Percentiles rank a stretch among this genome's conserved stretches.
phyloP scores from a whole-genome alignment of 2,329 filamentous ascomycete species.

The Fusarium duplospermum region DNA sequence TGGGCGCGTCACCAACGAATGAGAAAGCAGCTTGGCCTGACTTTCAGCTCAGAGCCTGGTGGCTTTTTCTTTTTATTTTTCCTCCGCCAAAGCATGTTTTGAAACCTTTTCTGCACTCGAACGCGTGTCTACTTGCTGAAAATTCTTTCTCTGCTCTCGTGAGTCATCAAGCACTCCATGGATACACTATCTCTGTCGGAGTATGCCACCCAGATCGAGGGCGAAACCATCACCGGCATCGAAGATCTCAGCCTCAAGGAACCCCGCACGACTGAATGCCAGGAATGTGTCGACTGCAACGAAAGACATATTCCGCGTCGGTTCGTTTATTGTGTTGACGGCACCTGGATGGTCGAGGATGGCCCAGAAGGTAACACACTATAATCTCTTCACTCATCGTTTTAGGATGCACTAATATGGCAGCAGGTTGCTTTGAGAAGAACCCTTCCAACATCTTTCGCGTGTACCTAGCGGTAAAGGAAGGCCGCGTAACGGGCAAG shows the following conservation, averaged over 20 bases:
- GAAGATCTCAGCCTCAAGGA: background rate
- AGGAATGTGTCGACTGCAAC: background rate
- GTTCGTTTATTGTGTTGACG: background rate
- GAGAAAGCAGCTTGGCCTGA: background rate
- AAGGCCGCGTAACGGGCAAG: background rate
- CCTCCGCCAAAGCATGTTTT: background rate
- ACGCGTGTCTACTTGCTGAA: too few relatives aligned
- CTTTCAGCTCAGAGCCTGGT: background rate
- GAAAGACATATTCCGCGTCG: background rate
- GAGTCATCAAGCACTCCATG: background rate
- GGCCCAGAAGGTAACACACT: background rate
- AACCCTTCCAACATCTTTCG: background rate
- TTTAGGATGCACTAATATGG: background rate
- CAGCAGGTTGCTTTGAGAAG: background rate
- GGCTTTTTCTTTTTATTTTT: background rate
- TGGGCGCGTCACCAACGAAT: background rate
- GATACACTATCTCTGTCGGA: background rate
- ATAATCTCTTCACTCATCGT: too few relatives aligned
- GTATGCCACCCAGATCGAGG: background rate
- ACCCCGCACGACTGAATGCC: background rate
- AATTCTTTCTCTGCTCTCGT: background rate
- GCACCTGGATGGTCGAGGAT: background rate
- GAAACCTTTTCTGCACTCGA: background rate
- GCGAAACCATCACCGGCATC: background rate
- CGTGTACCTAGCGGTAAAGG: background rate